phyloP scores from a whole-genome alignment of 345 rosid genomes.

The Euphorbia tirucalli region DNA sequence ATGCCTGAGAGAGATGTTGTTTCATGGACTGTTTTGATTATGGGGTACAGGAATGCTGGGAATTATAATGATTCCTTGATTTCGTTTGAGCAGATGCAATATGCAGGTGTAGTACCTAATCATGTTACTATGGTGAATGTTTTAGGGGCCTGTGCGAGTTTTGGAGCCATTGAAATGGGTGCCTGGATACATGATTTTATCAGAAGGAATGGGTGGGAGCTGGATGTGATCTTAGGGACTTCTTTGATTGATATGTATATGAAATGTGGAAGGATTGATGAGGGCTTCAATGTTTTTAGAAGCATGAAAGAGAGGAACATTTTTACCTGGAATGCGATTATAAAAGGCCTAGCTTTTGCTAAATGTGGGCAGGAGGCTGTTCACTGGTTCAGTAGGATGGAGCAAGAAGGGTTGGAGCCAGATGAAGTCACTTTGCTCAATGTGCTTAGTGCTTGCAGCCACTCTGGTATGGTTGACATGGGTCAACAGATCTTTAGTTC shows the following conservation, averaged over 20 bases:
- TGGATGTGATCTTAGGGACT: conserved; percentile 56
- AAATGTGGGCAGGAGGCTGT: conserved; percentile 47
- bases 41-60: conserved; percentile 33
- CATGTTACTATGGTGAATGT: conserved; percentile 60
- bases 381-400: conserved; percentile 43
- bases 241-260: conserved; percentile 51
- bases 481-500: conserved; percentile 43
- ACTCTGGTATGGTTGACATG: conserved; percentile 41
- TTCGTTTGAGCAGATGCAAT: conserved; percentile 53
- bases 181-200: conserved; percentile 53
- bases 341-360: conserved; percentile 48
- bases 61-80: conserved; percentile 43
- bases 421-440: conserved; percentile 49
- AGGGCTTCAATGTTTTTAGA: conserved; percentile 38
- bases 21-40: conserved; percentile 55
- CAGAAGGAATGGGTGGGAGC: conserved; percentile 43
- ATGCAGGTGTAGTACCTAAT: conserved; percentile 45
- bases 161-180: conserved; percentile 51
- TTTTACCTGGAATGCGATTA: conserved; percentile 49
- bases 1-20: conserved; percentile 52
- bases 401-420: conserved; percentile 35
- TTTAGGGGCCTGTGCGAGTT: conserved; percentile 42
- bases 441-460: conserved; percentile 53
- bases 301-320: conserved; percentile 48
- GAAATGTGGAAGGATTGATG: conserved; percentile 49